phyloP scores from a whole-genome alignment of 2,329 filamentous ascomycete species.

The Mycosphaerella sp. region DNA sequence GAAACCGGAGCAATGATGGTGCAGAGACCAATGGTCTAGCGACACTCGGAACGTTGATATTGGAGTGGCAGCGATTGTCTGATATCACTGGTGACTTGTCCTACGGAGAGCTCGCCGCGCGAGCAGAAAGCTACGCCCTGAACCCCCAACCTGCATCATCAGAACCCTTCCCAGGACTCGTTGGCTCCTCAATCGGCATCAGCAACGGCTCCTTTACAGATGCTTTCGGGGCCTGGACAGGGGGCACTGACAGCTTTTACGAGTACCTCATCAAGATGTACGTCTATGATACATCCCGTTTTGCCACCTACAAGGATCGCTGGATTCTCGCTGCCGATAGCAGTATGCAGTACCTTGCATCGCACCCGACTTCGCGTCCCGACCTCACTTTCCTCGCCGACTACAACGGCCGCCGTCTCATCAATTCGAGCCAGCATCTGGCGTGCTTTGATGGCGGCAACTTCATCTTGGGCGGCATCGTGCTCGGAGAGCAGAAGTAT shows the following conservation, averaged over 20 bases:
- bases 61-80: constrained; percentile 78
- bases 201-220: constrained; percentile 61
- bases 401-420: constrained; percentile 45
- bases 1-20: constrained; percentile 42
- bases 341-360: constrained; percentile 63
- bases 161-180: constrained; percentile 70
- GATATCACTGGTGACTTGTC: constrained; percentile 63
- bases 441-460: constrained; percentile 81
- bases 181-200: constrained; percentile 63
- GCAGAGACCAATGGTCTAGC: constrained; percentile 63
- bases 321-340: constrained; percentile 73
- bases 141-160: constrained; percentile 55
- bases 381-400: constrained; percentile 66
- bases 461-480: constrained; percentile 75
- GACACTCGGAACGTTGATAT: constrained; percentile 67
- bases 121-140: constrained; percentile 60
- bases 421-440: constrained; percentile 46
- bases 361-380: constrained; percentile 58
- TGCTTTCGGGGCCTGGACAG: constrained; percentile 63
- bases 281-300: constrained; percentile 64
- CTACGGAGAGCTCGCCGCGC: constrained; percentile 62
- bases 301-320: constrained; percentile 58
- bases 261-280: constrained; percentile 92
- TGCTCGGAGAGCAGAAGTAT: constrained; percentile 60
- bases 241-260: constrained; percentile 74